These are phyloP conservation scores for Pythium aphanidermatum DNA, from an alignment of 352 stramenopile species.

Conservation along the genomic window DNA sequence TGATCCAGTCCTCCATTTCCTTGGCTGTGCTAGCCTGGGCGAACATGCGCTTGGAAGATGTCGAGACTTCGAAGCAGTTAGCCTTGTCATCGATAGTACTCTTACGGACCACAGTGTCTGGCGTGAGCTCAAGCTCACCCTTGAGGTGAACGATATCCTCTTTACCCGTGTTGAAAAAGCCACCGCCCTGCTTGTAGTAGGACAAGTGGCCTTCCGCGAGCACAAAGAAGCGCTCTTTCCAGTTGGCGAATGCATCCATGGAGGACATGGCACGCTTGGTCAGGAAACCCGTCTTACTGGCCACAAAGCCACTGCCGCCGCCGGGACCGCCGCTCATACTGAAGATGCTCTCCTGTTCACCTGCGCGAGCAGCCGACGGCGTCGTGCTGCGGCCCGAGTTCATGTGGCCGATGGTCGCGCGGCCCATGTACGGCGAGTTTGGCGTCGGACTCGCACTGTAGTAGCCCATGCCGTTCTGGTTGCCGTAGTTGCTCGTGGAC, in stretches of 20 bases:
- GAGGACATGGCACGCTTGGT: slow-evolving; percentile 84
- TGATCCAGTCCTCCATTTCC: slow-evolving; percentile 87
- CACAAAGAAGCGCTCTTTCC: slow-evolving; percentile 87
- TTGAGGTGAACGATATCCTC: slow-evolving; percentile 86
- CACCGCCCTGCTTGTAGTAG: slow-evolving; percentile 84
- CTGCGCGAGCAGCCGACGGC: slow-evolving; percentile 10
- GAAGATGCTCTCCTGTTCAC: slow-evolving; percentile 22
- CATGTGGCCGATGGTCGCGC: slow-evolving; percentile 48
- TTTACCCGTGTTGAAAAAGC: slow-evolving; percentile 82
- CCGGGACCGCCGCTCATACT: slow-evolving; percentile 25
- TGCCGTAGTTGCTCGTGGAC: slow-evolving; percentile 22
- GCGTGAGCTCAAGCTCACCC: slow-evolving; percentile 73
- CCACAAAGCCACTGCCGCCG: slow-evolving; percentile 53
- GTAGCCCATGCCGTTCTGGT: slow-evolving; percentile 21
- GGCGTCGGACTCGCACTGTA: slow-evolving; percentile 36
- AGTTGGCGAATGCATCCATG: slow-evolving; percentile 86
- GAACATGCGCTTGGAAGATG: slow-evolving; percentile 82
- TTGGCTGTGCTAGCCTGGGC: slow-evolving; percentile 71
- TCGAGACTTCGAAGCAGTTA: slow-evolving; percentile 85
- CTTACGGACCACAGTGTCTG: slow-evolving; percentile 75
- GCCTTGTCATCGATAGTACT: slow-evolving; percentile 83
- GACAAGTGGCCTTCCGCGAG: slow-evolving; percentile 75
- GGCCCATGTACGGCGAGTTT: slow-evolving; percentile 28
- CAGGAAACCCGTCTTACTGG: slow-evolving; percentile 80
- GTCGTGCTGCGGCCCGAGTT: slow-evolving; percentile 15